A percentile compares a stretch with the other conserved stretches of the same genome.
Conservation (phyloP, 139 green algal genomes). For the Closterium sp. region DNA sequence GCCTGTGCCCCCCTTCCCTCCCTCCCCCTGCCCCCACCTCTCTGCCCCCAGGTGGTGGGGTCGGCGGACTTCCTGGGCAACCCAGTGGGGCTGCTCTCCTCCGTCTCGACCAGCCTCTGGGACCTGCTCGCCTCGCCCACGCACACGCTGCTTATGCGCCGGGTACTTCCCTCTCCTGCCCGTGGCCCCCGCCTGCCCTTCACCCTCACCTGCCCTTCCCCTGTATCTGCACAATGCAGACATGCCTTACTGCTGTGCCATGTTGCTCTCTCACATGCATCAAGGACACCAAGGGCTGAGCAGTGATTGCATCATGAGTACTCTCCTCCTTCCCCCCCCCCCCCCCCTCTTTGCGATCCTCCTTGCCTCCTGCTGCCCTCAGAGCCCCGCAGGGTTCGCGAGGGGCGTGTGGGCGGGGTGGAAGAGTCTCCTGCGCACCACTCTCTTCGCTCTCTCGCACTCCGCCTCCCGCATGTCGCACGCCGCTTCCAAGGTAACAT, state of each 20-base stretch:
- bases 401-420: constrained; percentile 39
- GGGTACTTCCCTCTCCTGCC: background rate
- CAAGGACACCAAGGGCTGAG: too few species aligned
- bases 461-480: constrained; percentile 47
- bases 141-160: background rate
- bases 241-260: constrained; percentile 8
- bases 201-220: background rate
- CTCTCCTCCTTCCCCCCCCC: background rate
- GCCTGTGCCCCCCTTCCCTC: background rate
- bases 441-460: constrained; percentile 51
- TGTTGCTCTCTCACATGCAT: too few species aligned
- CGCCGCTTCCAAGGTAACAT: constrained; percentile 43
- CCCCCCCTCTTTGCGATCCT: too few species aligned
- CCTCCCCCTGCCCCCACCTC: background rate
- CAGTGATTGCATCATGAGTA: too few species aligned
- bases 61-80: constrained; percentile 55
- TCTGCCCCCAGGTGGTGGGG: constrained; percentile 34
- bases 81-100: constrained; percentile 46
- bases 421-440: constrained; percentile 42
- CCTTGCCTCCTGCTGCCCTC: background rate
- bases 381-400: constrained; percentile 41
- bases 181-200: background rate
- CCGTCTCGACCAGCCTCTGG: constrained; percentile 48
- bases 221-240: too few species aligned
- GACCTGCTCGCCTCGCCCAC: constrained; percentile 52